Conservation (phyloP, 768 basidiomycete species). For the Amanita thiersii region DNA sequence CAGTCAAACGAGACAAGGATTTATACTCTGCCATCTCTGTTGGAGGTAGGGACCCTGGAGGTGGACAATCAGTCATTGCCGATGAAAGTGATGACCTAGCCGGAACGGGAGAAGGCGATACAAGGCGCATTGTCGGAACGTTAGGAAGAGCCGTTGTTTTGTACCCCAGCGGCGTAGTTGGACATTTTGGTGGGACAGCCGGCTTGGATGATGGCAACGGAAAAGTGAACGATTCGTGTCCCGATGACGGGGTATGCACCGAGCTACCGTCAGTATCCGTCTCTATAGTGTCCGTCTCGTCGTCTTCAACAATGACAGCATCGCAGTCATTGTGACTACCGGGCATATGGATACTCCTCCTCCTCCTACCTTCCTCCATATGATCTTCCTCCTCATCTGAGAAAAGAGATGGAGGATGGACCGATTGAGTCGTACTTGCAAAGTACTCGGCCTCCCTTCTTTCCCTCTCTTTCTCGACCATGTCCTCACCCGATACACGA, state of each 20-base stretch:
- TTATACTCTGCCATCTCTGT: constrained; percentile 25
- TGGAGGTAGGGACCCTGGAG: constrained; percentile 20
- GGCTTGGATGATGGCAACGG: constrained; percentile 9
- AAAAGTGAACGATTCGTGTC: constrained; percentile 10
- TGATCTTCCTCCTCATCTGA: constrained; percentile 34
- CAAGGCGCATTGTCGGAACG: neutral
- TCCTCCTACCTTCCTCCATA: constrained; percentile 1
- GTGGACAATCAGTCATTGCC: constrained; percentile 14
- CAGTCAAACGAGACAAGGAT: constrained; percentile 22
- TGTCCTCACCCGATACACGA: constrained; percentile 3
- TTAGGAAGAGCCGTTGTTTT: neutral
- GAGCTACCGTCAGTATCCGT: constrained; percentile 44
- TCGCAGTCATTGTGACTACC: neutral
- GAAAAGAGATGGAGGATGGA: constrained; percentile 23
- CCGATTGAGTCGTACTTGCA: constrained; percentile 21
- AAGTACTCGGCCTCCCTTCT: constrained; percentile 18
- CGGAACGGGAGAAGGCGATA: constrained; percentile 2
- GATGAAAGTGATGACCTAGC: constrained; percentile 3
- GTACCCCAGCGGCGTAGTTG: constrained; percentile 5
- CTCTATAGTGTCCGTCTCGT: constrained; percentile 12
- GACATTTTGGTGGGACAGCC: constrained; percentile 6
- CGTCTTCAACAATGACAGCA: neutral
- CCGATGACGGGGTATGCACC: constrained; percentile 34
- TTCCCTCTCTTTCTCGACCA: constrained; percentile 3
- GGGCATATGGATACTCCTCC: no score